Evolutionary conservation across 345 rosid species (phyloP).

Genomic region (Sapria himalayana): DNA sequence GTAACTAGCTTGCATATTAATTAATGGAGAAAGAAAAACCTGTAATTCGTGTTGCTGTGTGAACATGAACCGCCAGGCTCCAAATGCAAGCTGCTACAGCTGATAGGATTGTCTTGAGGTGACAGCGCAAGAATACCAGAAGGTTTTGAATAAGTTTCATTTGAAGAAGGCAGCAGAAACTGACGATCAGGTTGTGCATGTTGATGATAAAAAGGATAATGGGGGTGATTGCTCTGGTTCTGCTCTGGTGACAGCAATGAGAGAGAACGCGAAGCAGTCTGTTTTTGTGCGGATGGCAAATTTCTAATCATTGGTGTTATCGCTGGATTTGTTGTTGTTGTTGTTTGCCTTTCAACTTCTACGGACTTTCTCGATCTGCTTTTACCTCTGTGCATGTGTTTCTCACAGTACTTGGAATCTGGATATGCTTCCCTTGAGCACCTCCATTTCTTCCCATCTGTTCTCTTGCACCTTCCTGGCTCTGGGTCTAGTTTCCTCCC

Average conservation of each 20-base stretch:
- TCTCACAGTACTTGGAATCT: conserved; percentile 84
- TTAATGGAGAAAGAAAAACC: conserved; percentile 12
- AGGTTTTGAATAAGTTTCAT: conserved; percentile 16
- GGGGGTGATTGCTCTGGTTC: conserved; percentile 12
- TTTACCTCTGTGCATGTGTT: conserved; percentile 93
- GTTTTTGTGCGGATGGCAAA: conserved; percentile 13
- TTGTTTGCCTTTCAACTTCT: conserved; percentile 20
- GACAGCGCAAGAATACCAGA: conserved; percentile 11
- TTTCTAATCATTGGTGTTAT: conserved; percentile 5
- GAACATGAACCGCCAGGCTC: conserved; percentile 22
- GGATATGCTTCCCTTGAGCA: conserved; percentile 82
- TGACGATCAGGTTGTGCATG: conserved; percentile 12
- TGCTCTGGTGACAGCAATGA: conserved; percentile 11
- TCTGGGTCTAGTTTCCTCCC: conserved; percentile 76
- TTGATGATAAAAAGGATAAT: conserved; percentile 12
- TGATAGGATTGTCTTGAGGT: conserved; percentile 16
- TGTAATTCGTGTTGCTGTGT: conserved; percentile 22
- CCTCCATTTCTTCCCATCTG: conserved; percentile 96
- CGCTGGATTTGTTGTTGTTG: conserved; percentile 6
- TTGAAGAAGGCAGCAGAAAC: conserved; percentile 14
- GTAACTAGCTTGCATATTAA: too few species aligned
- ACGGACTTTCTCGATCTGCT: conserved; percentile 97
- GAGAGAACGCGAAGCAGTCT: conserved; percentile 17
- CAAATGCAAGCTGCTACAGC: conserved; percentile 18
- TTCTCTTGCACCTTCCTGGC: conserved; percentile 85